phyloP scores from a whole-genome alignment of 495 filamentous ascomycete species.

The Trichoderma orchidacearum region DNA sequence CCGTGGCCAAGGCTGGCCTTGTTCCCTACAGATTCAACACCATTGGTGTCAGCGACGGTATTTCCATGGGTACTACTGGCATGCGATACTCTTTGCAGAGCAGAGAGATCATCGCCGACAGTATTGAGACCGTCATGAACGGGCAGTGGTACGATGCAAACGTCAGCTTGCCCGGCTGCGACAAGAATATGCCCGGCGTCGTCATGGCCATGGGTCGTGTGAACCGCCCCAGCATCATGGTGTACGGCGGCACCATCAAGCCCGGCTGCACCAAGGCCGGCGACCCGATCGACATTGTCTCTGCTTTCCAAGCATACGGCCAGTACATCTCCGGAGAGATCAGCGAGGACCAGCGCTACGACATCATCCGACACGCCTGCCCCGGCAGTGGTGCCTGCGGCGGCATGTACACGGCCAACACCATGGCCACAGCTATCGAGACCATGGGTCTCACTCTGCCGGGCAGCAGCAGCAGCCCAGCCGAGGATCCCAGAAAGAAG shows the following conservation, averaged over 20 bases:
- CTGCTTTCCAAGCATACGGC: slow-evolving; percentile 95
- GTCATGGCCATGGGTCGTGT: slow-evolving; percentile 94
- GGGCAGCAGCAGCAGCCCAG: slow-evolving; percentile 85
- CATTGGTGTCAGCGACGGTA: slow-evolving; percentile 80
- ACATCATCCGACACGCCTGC: slow-evolving; percentile 91
- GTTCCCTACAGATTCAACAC: slow-evolving; percentile 95
- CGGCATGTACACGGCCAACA: slow-evolving; percentile 99
- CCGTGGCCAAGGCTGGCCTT: slow-evolving; percentile 67
- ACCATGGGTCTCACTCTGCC: slow-evolving; percentile 91
- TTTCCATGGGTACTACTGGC: slow-evolving; percentile 69
- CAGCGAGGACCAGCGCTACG: slow-evolving; percentile 75
- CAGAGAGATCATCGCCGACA: slow-evolving; percentile 91
- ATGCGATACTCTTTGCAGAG: slow-evolving; percentile 95
- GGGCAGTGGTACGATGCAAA: slow-evolving; percentile 99
- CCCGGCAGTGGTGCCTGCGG: slow-evolving; percentile 90
- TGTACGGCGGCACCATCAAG: slow-evolving; percentile 91
- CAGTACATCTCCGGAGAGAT: slow-evolving; percentile 89
- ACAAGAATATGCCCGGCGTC: slow-evolving; percentile 99
- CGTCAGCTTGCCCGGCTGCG: slow-evolving; percentile 94
- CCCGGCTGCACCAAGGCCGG: slow-evolving; percentile 72
- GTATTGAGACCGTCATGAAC: slow-evolving; percentile 96
- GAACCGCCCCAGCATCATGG: slow-evolving; percentile 89
- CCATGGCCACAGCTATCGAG: slow-evolving; percentile 96
- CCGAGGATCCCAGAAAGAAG: slow-evolving; percentile 73
- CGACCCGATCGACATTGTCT: slow-evolving; percentile 82